phyloP scores from a whole-genome alignment of 148 eudicot genomes.

The Mesembryanthemum crystallinum region DNA sequence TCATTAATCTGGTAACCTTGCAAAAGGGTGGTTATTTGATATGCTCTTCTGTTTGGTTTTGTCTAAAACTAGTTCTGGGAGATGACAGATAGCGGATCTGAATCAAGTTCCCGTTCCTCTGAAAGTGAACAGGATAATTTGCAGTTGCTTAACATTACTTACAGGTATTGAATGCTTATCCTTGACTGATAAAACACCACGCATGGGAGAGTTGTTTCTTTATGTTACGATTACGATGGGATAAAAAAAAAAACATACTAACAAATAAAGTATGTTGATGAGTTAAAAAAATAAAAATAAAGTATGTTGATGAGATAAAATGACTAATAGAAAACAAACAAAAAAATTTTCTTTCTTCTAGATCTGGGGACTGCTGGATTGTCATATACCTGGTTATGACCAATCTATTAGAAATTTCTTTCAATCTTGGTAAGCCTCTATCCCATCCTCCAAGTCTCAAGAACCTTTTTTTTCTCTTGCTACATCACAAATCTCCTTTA shows the following conservation, averaged over 20 bases:
- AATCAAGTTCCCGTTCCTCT: slow-evolving; percentile 68
- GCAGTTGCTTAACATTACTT: slow-evolving; percentile 38
- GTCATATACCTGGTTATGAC: not conserved
- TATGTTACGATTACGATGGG: not conserved
- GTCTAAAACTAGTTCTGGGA: slow-evolving; percentile 37
- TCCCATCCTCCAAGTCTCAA: too few species aligned
- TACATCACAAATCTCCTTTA: too few species aligned
- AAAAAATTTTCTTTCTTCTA: not conserved
- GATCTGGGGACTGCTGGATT: not conserved
- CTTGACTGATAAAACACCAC: not conserved
- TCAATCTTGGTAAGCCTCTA: too few species aligned
- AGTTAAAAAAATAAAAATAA: too few species aligned
- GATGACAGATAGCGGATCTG: slow-evolving; percentile 57
- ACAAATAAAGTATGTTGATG: too few species aligned
- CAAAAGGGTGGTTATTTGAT: not conserved
- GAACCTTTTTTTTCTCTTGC: too few species aligned
- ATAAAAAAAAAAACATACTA: not conserved
- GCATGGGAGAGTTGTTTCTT: not conserved
- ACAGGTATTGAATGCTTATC: slow-evolving; percentile 47
- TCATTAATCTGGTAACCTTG: not conserved
- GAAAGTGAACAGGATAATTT: slow-evolving; percentile 54
- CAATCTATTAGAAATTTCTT: too few species aligned
- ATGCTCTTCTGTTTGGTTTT: slow-evolving; percentile 19
- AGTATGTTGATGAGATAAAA: too few species aligned
- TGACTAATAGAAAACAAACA: too few species aligned